phyloP scores from a whole-genome alignment of 139 green algal species.

The Tetraselmis striata region DNA sequence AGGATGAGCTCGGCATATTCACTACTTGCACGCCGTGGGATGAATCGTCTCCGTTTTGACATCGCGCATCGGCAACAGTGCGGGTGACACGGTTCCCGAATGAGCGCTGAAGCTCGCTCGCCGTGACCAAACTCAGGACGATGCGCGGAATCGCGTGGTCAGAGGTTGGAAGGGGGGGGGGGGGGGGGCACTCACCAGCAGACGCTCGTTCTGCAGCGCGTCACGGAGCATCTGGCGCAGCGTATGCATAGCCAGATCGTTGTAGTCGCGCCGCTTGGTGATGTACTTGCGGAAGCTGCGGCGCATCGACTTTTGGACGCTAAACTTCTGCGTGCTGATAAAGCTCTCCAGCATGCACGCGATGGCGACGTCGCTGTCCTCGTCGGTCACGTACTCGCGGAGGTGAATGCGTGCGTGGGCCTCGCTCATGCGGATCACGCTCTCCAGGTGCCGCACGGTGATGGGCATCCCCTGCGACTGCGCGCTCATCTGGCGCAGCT shows the following conservation, averaged over 20 bases:
- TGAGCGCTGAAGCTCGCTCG: too few relatives aligned
- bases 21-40: too few relatives aligned
- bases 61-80: too few relatives aligned
- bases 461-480: constrained; percentile 89
- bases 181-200: background rate
- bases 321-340: constrained; percentile 83
- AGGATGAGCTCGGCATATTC: too few relatives aligned
- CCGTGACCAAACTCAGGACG: too few relatives aligned
- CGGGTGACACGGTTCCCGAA: too few relatives aligned
- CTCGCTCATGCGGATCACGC: constrained; percentile 95
- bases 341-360: constrained; percentile 20
- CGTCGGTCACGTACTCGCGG: constrained; percentile 70
- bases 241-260: constrained; percentile 48
- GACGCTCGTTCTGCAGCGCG: background rate
- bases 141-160: too few relatives aligned
- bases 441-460: constrained; percentile 94
- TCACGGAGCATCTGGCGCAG: background rate
- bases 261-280: constrained; percentile 34
- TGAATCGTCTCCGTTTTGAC: too few relatives aligned
- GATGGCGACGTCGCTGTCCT: constrained; percentile 79
- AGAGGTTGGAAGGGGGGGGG: too few relatives aligned
- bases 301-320: constrained; percentile 79
- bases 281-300: constrained; percentile 58
- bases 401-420: constrained; percentile 94
- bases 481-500: constrained; percentile 64